phyloP scores from a whole-genome alignment of 2,329 filamentous ascomycete genomes.

The Seiridium cupressi region DNA sequence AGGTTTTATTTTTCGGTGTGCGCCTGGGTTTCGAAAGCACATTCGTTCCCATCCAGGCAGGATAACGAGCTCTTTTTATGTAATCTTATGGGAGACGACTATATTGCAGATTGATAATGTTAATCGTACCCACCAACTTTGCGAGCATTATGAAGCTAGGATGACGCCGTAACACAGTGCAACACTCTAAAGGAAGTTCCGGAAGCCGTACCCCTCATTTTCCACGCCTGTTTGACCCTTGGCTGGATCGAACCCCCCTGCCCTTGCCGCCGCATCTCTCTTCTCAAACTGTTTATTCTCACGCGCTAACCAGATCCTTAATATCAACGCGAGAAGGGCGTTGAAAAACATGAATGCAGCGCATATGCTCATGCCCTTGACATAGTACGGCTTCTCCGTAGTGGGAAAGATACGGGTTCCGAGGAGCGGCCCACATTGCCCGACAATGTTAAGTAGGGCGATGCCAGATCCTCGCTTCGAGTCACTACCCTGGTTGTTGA shows the following conservation, averaged over 20 bases:
- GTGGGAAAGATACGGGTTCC: conserved; percentile 63
- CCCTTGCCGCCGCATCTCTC: conserved; percentile 22
- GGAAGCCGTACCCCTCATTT: conserved; percentile 23
- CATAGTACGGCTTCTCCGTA: conserved; percentile 32
- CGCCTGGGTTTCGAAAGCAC: too few species aligned
- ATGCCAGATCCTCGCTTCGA: conserved; percentile 64
- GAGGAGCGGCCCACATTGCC: conserved; percentile 61
- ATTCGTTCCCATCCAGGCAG: too few species aligned
- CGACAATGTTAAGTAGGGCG: conserved; percentile 56
- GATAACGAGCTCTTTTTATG: too few species aligned
- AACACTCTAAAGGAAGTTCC: conserved; percentile 18
- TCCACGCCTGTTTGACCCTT: conserved; percentile 11
- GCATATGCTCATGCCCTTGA: conserved; percentile 36
- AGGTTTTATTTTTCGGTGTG: too few species aligned
- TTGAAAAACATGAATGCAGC: conserved; percentile 41
- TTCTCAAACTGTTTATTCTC: conserved; percentile 31
- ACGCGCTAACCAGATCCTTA: conserved; percentile 29
- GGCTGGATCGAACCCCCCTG: conserved; percentile 14
- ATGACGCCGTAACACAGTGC: too few species aligned
- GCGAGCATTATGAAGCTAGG: too few species aligned
- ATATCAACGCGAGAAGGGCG: conserved; percentile 29
- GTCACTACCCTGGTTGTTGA: conserved; percentile 69
- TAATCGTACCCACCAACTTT: too few species aligned
- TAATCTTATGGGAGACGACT: too few species aligned
- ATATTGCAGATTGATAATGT: too few species aligned